A percentile compares a stretch with the other conserved stretches of the same genome.
phyloP scores from a whole-genome alignment of 768 basidiomycete species.

The Boletus rubescentipes region DNA sequence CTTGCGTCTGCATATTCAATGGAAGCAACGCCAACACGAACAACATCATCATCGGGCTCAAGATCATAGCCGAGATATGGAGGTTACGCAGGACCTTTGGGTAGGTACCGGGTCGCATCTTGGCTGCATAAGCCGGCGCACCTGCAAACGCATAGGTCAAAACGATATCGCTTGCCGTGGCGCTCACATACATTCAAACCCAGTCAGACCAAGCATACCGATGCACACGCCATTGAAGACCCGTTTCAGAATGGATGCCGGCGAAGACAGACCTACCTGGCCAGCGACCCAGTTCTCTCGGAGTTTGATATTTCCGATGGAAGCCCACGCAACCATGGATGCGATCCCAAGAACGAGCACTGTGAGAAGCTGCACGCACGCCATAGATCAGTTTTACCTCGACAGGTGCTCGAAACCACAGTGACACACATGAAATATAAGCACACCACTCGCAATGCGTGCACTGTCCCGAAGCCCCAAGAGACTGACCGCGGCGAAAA shows the following conservation, averaged over 20 bases:
- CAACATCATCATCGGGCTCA: constrained; percentile 58
- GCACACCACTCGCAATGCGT: constrained; percentile 53
- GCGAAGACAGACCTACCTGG: constrained; percentile 28
- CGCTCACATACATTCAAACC: constrained; percentile 54
- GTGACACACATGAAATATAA: constrained; percentile 55
- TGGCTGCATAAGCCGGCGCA: constrained; percentile 62
- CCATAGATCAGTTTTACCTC: not conserved
- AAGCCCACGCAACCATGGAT: constrained; percentile 50
- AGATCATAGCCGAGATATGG: constrained; percentile 54
- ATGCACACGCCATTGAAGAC: constrained; percentile 69
- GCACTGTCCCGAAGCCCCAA: constrained; percentile 63
- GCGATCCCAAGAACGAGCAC: constrained; percentile 56
- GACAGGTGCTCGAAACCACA: not conserved
- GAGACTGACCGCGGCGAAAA: constrained; percentile 56
- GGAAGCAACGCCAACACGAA: constrained; percentile 62
- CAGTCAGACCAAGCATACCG: constrained; percentile 70
- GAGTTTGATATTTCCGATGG: constrained; percentile 47
- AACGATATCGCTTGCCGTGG: not conserved
- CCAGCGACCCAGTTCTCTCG: constrained; percentile 53
- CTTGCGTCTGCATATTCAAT: constrained; percentile 43
- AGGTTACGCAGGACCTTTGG: constrained; percentile 64
- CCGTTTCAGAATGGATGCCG: constrained; percentile 39
- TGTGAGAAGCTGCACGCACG: constrained; percentile 43
- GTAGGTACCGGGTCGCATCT: constrained; percentile 55
- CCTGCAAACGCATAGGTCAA: constrained; percentile 34